Conservation (phyloP, 1,284 basidiomycete species). For the Boletus semigastroideus region DNA sequence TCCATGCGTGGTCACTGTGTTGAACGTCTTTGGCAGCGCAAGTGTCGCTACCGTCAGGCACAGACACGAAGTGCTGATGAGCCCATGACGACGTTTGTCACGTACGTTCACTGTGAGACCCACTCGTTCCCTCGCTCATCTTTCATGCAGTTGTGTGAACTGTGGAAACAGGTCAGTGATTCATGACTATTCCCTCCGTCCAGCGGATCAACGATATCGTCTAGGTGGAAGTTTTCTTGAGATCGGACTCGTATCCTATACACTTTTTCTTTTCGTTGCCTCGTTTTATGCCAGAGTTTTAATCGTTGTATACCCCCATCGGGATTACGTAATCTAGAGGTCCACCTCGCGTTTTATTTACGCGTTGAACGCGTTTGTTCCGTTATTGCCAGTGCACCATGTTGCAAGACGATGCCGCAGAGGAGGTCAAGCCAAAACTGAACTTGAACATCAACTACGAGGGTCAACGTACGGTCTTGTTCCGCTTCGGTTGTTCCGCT, state of each 20-base stretch:
- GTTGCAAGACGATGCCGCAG: constrained; percentile 51
- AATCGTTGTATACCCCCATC: constrained; percentile 21
- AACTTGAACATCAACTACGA: constrained; percentile 56
- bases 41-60: constrained; percentile 91
- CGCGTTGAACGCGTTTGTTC: constrained; percentile 8
- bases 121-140: not conserved
- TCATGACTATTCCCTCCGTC: not conserved
- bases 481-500: not conserved
- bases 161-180: constrained; percentile 55
- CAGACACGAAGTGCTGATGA: constrained; percentile 95
- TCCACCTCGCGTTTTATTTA: constrained; percentile 11
- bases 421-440: constrained; percentile 69
- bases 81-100: constrained; percentile 87
- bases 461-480: constrained; percentile 38
- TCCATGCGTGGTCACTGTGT: not conserved
- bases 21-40: constrained; percentile 52
- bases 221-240: constrained; percentile 72
- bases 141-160: constrained; percentile 46
- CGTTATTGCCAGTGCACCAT: constrained; percentile 28
- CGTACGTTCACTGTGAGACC: constrained; percentile 40
- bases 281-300: constrained; percentile 1
- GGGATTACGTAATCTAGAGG: constrained; percentile 21
- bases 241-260: constrained; percentile 17
- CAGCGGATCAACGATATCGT: constrained; percentile 6
- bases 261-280: not conserved